Conservation (phyloP, 2,329 filamentous ascomycete genomes). For the Bipolaris bicolor region DNA sequence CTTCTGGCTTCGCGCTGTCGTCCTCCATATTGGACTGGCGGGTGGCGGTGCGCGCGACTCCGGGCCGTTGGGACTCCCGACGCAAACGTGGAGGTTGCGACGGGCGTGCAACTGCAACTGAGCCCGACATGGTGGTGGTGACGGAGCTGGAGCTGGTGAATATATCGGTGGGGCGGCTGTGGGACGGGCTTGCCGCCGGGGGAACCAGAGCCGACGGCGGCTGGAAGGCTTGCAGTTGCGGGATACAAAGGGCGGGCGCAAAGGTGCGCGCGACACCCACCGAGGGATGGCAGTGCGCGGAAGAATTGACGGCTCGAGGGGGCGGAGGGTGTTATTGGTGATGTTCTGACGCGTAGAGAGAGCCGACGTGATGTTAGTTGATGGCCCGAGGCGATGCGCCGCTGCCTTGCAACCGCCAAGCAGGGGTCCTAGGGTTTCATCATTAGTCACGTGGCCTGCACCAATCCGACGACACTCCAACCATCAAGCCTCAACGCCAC, state of each 20-base stretch:
- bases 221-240: constrained; percentile 7
- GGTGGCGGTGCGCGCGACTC: constrained; percentile 36
- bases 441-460: constrained; percentile 7
- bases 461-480: neutral
- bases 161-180: constrained; percentile 23
- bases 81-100: constrained; percentile 53
- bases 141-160: constrained; percentile 15
- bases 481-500: neutral
- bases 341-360: constrained; percentile 13
- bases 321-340: neutral
- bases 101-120: constrained; percentile 43
- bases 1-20: constrained; percentile 35
- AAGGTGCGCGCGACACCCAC: constrained; percentile 20
- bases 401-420: constrained; percentile 15
- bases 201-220: constrained; percentile 20
- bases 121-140: constrained; percentile 40
- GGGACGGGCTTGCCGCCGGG: constrained; percentile 19
- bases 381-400: constrained; percentile 14
- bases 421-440: constrained; percentile 18
- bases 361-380: constrained; percentile 25
- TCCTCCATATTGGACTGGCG: constrained; percentile 39
- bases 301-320: constrained; percentile 3
- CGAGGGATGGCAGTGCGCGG: constrained; percentile 9
- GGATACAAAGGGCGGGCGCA: constrained; percentile 19
- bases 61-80: constrained; percentile 52